Evolutionary conservation across 2,329 filamentous ascomycete species (phyloP), one percentile per base, ranked within the genome.

Genomic region (Microcera coccophila): DNA sequence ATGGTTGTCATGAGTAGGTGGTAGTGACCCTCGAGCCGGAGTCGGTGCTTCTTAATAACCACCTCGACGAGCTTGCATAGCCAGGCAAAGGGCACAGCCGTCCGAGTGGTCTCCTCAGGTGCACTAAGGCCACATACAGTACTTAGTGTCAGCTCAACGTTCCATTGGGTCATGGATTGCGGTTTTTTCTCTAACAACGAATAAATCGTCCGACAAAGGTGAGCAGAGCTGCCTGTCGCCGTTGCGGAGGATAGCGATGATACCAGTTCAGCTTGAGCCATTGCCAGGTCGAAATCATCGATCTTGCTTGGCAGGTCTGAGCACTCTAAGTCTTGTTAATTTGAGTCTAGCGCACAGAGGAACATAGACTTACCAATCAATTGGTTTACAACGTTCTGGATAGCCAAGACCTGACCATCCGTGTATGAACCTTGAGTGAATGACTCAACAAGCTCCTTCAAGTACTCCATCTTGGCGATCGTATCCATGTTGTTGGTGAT

Each of bases 11-110:
- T 62, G 4, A 83, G 67, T 34, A 83, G 64, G 54, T 82, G 80
- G 53, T 80, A 79, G 48, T 81, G 80, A 2, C 79, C 79, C 52
- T 82, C 75, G 2, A 84, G 67, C 9, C 81, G 78, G 33, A 79
- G 68, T 4, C 81, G 70, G 59, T 84, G 78, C 36, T 78, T 76
- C 55, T 74, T 74, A 57, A 84, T 74, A 28, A 84, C 64, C 17
- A 70, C 64, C 41, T 79, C 76, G 16, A 79, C 64, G 8, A 84
- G 66, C 40, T 69, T 72, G 63, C 74, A 81, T 14, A 78, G 62
- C 56, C 65, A 65, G 2, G 66, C 57, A 54, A 71, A 81, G 0
- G 69, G 61, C 5, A 66, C 61, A 5, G 65, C 58, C 1, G 65
- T 62, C 14, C 57, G 54, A 31, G 28, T 42, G 36, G 20, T 58